Evolutionary conservation across 768 basidiomycete species (phyloP), one percentile per base, ranked within the genome.

Genomic region (Kwoniella sp.): DNA sequence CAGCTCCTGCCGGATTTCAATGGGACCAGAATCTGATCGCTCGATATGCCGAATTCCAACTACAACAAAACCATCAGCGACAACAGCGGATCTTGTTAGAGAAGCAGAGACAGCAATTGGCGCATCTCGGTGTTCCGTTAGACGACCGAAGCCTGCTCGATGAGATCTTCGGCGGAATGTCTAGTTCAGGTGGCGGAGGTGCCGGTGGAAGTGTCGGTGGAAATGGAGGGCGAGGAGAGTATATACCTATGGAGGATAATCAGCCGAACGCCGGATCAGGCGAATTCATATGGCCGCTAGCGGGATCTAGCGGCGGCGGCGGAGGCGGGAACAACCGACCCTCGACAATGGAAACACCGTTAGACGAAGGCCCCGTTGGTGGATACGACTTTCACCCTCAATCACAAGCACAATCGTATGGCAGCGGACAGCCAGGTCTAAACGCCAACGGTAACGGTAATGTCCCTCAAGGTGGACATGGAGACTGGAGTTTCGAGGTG

Each of bases 1-100:
- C 27, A n/a, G n/a, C 46, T 19, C 51, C 50, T 13, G 26, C 26
- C 10, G 51, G 51, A 3, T 48, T 64, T 5, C 63, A 64, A 37
- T 64, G 63, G 63, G 58, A 64, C 46, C 57, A 49, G 24, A 55
- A 65, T 1, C 40, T 71, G 4, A 37, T 77, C n/a, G 64, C 73
- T 4, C 68, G 70, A 63, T 74, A 74, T 50, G 73, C 76, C 44
- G 76, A 77, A 55, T 71, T 72, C 25, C 76, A 74, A 54, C 60
- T 77, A 22, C 76, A 77, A 40, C 72, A 77, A 55, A 72, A 77
- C 47, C 76, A 77, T 52, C 73, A 73, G 52, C 60, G 71, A 5
- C 73, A 74, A 70, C 76, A 77, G 27, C 33, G 72, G 15, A 26
- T 62, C 7, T 53, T 77, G 15, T 63, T 77, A 21, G 71, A 74